A percentile compares a stretch with the other conserved stretches of the same genome.
These are phyloP conservation scores for Monosporascus sp. DNA, from an alignment of 2,329 filamentous ascomycete species.

Conservation along the genomic window DNA sequence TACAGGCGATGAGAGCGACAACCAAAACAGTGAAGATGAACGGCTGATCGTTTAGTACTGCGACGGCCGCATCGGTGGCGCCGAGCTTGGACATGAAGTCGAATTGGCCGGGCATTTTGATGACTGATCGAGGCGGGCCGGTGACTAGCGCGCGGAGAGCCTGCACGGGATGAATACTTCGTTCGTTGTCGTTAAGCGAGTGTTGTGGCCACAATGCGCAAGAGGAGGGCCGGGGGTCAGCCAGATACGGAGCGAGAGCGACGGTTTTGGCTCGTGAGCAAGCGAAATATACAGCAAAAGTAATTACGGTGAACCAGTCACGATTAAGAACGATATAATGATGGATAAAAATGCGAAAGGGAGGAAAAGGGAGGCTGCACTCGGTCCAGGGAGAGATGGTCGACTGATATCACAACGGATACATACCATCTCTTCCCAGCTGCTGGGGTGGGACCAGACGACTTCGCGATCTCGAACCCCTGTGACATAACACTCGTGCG, in stretches of 20 bases:
- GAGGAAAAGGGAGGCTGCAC: neutral
- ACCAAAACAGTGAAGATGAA: constrained; percentile 53
- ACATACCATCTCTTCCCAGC: neutral
- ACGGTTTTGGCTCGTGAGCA: neutral
- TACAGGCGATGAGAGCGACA: constrained; percentile 46
- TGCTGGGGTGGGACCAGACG: constrained; percentile 6
- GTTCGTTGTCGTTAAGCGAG: no score
- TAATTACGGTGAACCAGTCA: constrained; percentile 21
- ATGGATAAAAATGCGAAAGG: constrained; percentile 5
- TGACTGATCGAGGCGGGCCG: neutral
- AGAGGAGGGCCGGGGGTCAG: no score
- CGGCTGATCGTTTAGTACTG: constrained; percentile 57
- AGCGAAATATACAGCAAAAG: constrained; percentile 1
- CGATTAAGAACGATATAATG: constrained; percentile 12
- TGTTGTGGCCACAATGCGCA: no score
- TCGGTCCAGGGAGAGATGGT: neutral
- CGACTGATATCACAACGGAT: no score
- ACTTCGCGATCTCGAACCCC: constrained; percentile 15
- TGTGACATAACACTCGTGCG: constrained; percentile 31
- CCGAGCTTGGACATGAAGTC: constrained; percentile 53
- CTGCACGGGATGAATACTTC: neutral
- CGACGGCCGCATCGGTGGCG: constrained; percentile 53
- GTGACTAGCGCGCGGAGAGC: neutral
- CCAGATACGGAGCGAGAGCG: no score
- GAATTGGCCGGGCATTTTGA: constrained; percentile 44